Evolutionary conservation across 2,329 filamentous ascomycete genomes (phyloP).

Genomic region (Colletotrichum scovillei): DNA sequence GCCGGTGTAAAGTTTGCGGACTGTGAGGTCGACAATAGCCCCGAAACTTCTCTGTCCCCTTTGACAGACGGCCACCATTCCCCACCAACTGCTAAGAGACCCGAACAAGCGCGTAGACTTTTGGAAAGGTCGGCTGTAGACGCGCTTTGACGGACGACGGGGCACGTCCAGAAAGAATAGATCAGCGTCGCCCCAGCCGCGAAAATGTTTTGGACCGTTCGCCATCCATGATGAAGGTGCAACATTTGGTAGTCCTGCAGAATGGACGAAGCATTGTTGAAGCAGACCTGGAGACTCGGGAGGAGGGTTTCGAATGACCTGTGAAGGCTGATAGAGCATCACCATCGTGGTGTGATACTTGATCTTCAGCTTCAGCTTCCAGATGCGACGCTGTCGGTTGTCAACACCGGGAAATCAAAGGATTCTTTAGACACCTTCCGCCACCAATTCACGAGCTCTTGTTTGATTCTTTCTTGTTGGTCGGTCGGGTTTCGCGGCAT

Average conservation of each 20-base stretch:
- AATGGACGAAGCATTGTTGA: conserved; percentile 40
- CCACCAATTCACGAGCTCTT: conserved; percentile 35
- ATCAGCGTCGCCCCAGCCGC: conserved; percentile 50
- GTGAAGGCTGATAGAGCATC: conserved; percentile 50
- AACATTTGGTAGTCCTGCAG: conserved; percentile 45
- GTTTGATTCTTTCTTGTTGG: conserved; percentile 33
- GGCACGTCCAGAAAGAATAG: conserved; percentile 50
- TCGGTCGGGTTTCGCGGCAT: conserved; percentile 10
- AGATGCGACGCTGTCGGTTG: conserved; percentile 33
- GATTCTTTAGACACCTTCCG: conserved; percentile 6
- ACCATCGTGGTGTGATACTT: conserved; percentile 47
- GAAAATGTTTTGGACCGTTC: conserved; percentile 51
- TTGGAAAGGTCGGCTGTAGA: conserved; percentile 32
- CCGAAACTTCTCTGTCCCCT: conserved; percentile 46
- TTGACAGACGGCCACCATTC: conserved; percentile 53
- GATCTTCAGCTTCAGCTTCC: conserved; percentile 44
- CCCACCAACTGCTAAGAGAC: conserved; percentile 50
- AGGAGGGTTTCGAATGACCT: conserved; percentile 44
- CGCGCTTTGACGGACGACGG: conserved; percentile 39
- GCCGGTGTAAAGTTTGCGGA: conserved; percentile 35
- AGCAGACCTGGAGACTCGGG: conserved; percentile 45
- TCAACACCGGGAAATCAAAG: conserved; percentile 23
- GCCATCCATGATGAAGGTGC: conserved; percentile 48
- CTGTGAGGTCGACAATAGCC: conserved; percentile 42
- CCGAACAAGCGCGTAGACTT: conserved; percentile 47